Evolutionary conservation across 2,329 filamentous ascomycete species (phyloP), one percentile per base, ranked within the genome.

Genomic region (Calonectria crousiana): DNA sequence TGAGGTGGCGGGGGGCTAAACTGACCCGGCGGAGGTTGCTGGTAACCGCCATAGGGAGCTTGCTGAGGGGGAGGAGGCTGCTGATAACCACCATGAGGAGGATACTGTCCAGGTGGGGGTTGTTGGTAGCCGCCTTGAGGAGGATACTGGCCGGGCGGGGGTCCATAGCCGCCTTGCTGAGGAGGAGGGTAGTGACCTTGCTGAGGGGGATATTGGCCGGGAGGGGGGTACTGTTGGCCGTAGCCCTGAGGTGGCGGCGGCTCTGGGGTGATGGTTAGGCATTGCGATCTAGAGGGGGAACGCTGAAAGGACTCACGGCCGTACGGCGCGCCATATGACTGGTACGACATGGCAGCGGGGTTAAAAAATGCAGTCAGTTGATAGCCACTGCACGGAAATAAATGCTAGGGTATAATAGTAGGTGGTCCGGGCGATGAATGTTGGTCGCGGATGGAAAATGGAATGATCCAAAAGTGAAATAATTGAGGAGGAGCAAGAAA

Each of bases 1-100:
- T 71, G 76, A 69, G 81, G 82, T 49, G 87, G 83, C 28, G 87
- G 87, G 28, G 85, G 84, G 36, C 86, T 86, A 67, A 88, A 88
- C 34, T 83, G 82, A 11, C 81, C 83, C 0, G 84, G 78, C 53
- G 76, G 78, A 20, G 74, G 84, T 47, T 85, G 84, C 49, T 84
- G 84, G 67, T 80, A 81, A 36, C 79, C 79, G 51, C 82, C 82
- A 18, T 83, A 80, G 5, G 80, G 80, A 75, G 80, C 79, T 58
- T 80, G 84, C 69, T 80, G 83, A 13, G 71, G 78, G 67, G 71
- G 78, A 69, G 75, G 77, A 67, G 75, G 84, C 65, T 84, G 85
- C 56, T 86, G 84, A 18, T 84, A 82, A 6, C 84, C 82, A 66
- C 81, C 80, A 16, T 79, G 78, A 67, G 80, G 78, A 69, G 78